Evolutionary conservation across 192 early-diverging fungal genomes (phyloP).

Genomic region (Podila minutissima): DNA sequence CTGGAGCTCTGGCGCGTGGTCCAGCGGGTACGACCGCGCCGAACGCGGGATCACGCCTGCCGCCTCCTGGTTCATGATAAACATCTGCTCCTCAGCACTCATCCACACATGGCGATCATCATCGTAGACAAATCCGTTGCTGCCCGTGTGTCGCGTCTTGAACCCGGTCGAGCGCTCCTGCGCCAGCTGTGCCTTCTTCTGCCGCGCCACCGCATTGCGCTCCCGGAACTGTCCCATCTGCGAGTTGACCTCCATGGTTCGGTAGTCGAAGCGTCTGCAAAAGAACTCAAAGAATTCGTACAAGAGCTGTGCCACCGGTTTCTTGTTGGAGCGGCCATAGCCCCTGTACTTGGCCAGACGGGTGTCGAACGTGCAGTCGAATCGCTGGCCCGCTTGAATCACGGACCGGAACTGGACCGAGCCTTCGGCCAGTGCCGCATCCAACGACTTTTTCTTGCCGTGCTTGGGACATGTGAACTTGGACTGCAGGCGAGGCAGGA

Average conservation of each 20-base stretch:
- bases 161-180: background rate
- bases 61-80: no score
- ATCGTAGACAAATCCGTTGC: background rate
- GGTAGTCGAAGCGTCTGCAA: conserved; percentile 32
- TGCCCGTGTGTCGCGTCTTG: background rate
- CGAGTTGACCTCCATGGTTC: conserved; percentile 32
- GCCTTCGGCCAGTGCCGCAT: background rate
- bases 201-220: background rate
- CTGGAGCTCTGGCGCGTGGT: background rate
- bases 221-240: conserved; percentile 15
- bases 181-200: conserved; percentile 4
- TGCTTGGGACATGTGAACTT: conserved; percentile 1
- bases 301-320: conserved; percentile 18
- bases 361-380: conserved; percentile 28
- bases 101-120: background rate
- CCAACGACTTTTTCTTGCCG: background rate
- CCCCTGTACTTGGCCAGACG: conserved; percentile 9
- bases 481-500: conserved; percentile 40
- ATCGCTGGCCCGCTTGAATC: conserved; percentile 15
- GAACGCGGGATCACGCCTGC: background rate
- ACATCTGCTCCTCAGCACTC: no score
- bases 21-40: background rate
- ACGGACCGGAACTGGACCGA: background rate
- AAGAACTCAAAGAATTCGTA: conserved; percentile 45
- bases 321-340: conserved; percentile 23